Percentiles rank a stretch among this genome's conserved stretches.
Conservation (phyloP, 371 early-diverging fungal genomes). For the Neoconidiobolus thromboides region DNA sequence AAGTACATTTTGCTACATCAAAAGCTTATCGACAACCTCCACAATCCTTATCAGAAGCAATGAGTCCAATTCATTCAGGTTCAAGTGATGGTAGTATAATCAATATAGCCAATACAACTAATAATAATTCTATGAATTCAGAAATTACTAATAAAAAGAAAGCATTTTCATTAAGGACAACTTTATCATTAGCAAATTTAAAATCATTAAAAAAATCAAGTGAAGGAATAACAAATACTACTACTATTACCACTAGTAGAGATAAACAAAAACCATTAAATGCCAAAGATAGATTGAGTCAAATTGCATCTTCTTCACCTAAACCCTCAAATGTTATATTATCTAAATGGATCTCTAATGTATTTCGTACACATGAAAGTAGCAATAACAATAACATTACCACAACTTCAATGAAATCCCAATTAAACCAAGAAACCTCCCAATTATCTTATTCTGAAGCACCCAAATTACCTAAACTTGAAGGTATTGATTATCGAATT, state of each 20-base stretch:
- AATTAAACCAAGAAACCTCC: background rate
- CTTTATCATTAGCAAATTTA: background rate
- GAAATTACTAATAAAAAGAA: background rate
- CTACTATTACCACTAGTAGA: too few species aligned
- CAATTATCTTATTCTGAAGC: background rate
- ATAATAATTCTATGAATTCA: too few species aligned
- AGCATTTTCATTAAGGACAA: background rate
- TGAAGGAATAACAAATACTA: too few species aligned
- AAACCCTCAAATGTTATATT: background rate
- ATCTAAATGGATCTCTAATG: background rate
- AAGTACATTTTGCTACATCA: slow-evolving; percentile 5
- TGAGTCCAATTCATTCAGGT: too few species aligned
- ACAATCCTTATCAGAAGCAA: background rate
- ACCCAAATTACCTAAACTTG: background rate
- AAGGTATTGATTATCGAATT: background rate
- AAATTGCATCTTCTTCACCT: background rate
- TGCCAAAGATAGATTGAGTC: slow-evolving; percentile 1
- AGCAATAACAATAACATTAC: background rate
- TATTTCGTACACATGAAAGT: background rate
- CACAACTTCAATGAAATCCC: background rate
- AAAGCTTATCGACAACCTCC: slow-evolving; percentile 1
- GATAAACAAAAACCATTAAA: background rate
- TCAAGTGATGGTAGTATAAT: too few species aligned
- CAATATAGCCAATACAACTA: too few species aligned
- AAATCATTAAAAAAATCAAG: background rate